Evolutionary conservation across 1,284 basidiomycete species (phyloP).

Genomic region (Ustilago sp.): DNA sequence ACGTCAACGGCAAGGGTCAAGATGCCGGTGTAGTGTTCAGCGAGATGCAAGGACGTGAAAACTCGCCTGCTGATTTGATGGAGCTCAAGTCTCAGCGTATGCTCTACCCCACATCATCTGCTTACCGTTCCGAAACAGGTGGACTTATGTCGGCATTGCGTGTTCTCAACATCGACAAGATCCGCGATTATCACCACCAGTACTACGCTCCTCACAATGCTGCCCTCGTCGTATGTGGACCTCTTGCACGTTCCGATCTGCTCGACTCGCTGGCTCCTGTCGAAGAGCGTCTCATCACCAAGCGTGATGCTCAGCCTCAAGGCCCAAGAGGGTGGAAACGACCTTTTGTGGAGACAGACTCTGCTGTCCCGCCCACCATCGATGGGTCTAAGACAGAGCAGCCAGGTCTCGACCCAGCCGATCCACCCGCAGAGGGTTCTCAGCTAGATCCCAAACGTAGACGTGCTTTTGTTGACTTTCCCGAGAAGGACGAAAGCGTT

Average conservation of each 20-base stretch:
- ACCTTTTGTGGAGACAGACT: conserved; percentile 90
- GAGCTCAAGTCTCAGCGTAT: conserved; percentile 75
- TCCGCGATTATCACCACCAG: conserved; percentile 83
- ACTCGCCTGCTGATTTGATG: conserved; percentile 90
- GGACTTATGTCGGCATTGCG: conserved; percentile 93
- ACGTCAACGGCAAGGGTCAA: conserved; percentile 89
- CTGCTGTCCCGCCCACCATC: conserved; percentile 75
- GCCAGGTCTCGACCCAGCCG: conserved; percentile 59
- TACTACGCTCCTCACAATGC: conserved; percentile 97
- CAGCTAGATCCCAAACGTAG: conserved; percentile 52
- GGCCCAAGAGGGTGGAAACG: conserved; percentile 87
- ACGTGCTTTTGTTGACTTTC: conserved; percentile 85
- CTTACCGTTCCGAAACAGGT: conserved; percentile 95
- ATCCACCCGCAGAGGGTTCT: conserved; percentile 44
- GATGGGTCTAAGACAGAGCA: conserved; percentile 52
- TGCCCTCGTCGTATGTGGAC: conserved; percentile 83
- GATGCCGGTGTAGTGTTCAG: conserved; percentile 91
- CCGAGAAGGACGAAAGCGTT: conserved; percentile 95
- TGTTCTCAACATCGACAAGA: conserved; percentile 88
- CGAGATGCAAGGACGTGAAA: conserved; percentile 95
- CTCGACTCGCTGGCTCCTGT: conserved; percentile 75
- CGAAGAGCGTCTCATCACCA: conserved; percentile 59
- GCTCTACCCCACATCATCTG: conserved; percentile 84
- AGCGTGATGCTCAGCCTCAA: conserved; percentile 73
- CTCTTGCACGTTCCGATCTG: conserved; percentile 74